Base-by-base conservation (phyloP, 768 basidiomycete genomes). In the Gelatoporia subvermispora region DNA sequence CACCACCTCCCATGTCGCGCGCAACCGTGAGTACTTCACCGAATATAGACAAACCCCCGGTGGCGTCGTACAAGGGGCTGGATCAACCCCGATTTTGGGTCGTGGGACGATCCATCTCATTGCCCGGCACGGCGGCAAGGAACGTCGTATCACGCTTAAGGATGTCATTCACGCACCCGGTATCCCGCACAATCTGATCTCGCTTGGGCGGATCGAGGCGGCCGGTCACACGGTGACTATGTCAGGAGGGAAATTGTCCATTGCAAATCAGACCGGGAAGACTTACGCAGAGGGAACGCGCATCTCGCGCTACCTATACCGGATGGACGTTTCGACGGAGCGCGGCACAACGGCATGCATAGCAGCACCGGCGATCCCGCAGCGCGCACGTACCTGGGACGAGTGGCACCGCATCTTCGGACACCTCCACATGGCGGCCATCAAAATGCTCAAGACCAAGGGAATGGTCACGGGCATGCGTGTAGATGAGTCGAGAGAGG, bases 371-470 rank as follows among this genome's bases (percentile, higher is more conserved):
- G 44, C 43, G 18, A 43, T 37, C 20, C 52, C 48, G 17, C 36
- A 13, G 9, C 10, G 39, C 3, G n/a, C 4, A 3, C 21, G 45
- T n/a, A 40, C 50, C 20, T 16, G n/a, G 1, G 39, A 49, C 20
- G 38, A 59, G 8, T 61, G 58, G 60, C 58, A 61, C 41, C 41
- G 37, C 15, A 40, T 48, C 7, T 36, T 57, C 24, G 58, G 51
- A 7, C 60, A 61, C 41, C 35, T 51, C 18, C 40, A 38, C 20
- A 22, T 41, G 20, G 31, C 49, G 16, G 21, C 48, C 15, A 41
- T 59, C 9, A 24, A 41, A 16, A 20, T 20, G n/a, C 42, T 58
- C 41, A 16, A 34, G 23, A 37, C 18, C 11, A 45, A 50, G 31
- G 42, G 39, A 17, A 34, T 58, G 36, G 55, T 58, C 2, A 41